Base-by-base conservation (phyloP, 768 basidiomycete species). In the Lactifluus rugatus region DNA sequence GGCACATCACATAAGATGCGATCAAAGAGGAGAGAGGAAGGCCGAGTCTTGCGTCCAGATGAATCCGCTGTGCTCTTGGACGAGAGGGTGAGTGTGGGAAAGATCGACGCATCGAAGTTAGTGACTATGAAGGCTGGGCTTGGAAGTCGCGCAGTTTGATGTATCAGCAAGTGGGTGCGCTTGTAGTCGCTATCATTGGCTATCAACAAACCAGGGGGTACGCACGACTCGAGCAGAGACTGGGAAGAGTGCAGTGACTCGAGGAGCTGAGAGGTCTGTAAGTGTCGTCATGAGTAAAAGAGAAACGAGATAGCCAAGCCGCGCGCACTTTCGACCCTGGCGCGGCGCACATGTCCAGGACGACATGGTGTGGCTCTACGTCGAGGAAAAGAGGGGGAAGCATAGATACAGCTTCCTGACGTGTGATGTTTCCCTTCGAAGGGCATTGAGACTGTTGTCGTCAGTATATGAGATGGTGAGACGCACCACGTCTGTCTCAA, bases 321-420 rank as follows among this genome's bases (percentile, higher is more conserved):
- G 31, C 26, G 59, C 68, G 32, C 63, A 89, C 90, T 76, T 99
- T 99, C 23, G 93, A 96, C 5, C 96, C 96, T 0, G 96, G 96
- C 2, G 96, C 95, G 17, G 96, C 96, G 68, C 96, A 99, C 90
- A 95, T 93, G 70, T 99, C 96, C 66, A 98, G 83, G 19, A 91
- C 87, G 83, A 89, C 56, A 69, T 98, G 95, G 68, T 96, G 88
- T 0, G 96, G 91, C 66, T 90, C 77, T n/a, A 98, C 91, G 55
- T 93, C 89, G 34, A 99, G 81, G 64, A 98, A 84, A 2, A 99
- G 79, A 0, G 96, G 95, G 5, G 96, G 96, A n/a, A 99, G 76
- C 96, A 99, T 99, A 69, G 92, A 95, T 57, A 99, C 96, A 17
- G 92, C 93, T 71, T 99, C 96, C 70, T 97, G 94, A 21, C 96